Conservation (phyloP, 1,139 yeast genomes). For the Nadsonia commutata region DNA sequence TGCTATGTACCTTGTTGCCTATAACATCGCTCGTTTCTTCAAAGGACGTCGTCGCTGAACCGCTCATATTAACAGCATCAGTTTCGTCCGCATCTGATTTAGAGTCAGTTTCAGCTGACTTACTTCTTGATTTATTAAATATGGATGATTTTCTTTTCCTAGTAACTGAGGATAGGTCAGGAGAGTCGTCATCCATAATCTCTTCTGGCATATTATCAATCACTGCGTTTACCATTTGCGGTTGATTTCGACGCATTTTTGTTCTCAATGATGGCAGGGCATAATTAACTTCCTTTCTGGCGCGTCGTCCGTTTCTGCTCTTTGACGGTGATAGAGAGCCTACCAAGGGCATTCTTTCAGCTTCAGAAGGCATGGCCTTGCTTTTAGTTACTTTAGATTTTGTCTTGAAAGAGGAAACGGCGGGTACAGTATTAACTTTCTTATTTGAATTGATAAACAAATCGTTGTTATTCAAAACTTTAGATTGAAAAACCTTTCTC, state of each 20-base stretch:
- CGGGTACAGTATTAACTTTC: neutral
- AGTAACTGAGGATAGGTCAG: too few species aligned
- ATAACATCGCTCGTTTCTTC: too few species aligned
- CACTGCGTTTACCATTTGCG: conserved; percentile 43
- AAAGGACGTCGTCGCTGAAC: too few species aligned
- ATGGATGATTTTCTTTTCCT: neutral
- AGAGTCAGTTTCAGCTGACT: neutral
- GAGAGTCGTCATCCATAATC: too few species aligned
- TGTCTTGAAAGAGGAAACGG: neutral
- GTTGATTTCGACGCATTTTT: conserved; percentile 60
- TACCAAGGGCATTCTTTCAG: neutral
- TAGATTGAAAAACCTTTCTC: neutral
- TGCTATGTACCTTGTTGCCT: too few species aligned
- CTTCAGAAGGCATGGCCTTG: neutral
- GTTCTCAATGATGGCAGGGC: conserved; percentile 52
- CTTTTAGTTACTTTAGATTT: neutral
- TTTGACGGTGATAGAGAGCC: neutral
- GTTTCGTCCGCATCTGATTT: too few species aligned
- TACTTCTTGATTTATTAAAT: neutral
- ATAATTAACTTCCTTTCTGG: conserved; percentile 34
- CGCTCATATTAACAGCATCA: too few species aligned
- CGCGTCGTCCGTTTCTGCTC: neutral
- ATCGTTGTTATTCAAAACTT: neutral
- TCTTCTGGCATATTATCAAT: neutral
- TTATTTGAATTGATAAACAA: neutral